Evolutionary conservation across 176 grass and related monocot species (phyloP).

Genomic region (Carex scoparia): DNA sequence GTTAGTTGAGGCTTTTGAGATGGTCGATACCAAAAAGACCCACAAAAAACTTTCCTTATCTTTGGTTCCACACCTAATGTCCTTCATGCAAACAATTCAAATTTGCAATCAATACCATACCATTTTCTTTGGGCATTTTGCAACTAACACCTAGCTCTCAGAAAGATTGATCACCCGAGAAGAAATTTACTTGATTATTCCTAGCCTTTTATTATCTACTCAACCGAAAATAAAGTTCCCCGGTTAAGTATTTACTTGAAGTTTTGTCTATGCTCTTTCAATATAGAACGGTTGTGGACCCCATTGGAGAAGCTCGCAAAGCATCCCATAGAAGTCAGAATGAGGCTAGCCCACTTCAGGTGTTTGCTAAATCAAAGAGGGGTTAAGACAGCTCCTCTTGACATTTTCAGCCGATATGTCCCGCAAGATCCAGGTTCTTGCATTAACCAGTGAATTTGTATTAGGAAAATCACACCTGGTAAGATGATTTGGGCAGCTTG

Average conservation of each 20-base stretch:
- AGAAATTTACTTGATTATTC: background rate
- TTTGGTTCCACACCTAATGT: background rate
- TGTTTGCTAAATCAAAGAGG: constrained; percentile 94
- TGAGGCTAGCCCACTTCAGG: constrained; percentile 81
- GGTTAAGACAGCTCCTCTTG: constrained; percentile 70
- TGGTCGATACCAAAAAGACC: background rate
- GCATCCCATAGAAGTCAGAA: constrained; percentile 45
- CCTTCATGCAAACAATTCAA: background rate
- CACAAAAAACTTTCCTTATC: background rate
- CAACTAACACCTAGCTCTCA: background rate
- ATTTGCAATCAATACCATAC: background rate
- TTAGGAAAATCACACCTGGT: background rate
- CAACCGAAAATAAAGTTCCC: background rate
- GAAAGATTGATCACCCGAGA: background rate
- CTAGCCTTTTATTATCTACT: background rate
- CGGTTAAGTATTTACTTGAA: background rate
- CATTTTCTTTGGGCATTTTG: background rate
- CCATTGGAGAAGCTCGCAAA: constrained; percentile 51
- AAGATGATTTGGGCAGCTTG: background rate
- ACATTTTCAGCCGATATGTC: constrained; percentile 38
- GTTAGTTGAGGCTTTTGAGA: background rate
- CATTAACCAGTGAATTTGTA: constrained; percentile 53
- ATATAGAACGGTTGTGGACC: constrained; percentile 81
- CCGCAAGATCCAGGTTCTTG: constrained; percentile 71
- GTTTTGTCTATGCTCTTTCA: constrained; percentile 33